phyloP scores from a whole-genome alignment of 2,329 filamentous ascomycete species.

The Aureobasidium namibiae region DNA sequence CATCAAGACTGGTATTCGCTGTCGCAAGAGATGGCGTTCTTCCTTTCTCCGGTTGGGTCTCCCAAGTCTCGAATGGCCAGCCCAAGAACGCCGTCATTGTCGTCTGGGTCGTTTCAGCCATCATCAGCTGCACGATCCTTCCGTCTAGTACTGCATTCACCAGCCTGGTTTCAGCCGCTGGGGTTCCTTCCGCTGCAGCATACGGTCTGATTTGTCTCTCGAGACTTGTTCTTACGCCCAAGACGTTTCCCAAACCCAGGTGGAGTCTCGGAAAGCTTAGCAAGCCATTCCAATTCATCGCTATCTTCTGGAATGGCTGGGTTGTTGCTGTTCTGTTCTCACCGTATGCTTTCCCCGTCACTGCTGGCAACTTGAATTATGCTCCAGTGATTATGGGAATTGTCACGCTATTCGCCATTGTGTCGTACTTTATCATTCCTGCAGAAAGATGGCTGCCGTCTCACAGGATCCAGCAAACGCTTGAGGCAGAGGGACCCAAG shows the following conservation, averaged over 20 bases:
- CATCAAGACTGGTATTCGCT: conserved; percentile 54
- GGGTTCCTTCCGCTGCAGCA: conserved; percentile 33
- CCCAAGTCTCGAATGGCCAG: conserved; percentile 46
- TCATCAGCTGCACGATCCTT: conserved; percentile 52
- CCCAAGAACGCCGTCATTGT: conserved; percentile 53
- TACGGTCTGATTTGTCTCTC: conserved; percentile 38
- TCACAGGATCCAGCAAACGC: conserved; percentile 5
- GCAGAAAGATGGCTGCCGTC: conserved; percentile 30
- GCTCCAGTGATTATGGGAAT: conserved; percentile 31
- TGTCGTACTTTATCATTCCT: conserved; percentile 28
- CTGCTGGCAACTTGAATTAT: conserved; percentile 27
- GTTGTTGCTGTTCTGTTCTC: conserved; percentile 30
- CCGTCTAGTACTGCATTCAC: conserved; percentile 40
- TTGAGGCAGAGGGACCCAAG: conserved; percentile 5
- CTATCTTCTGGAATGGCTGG: conserved; percentile 31
- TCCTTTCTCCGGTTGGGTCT: conserved; percentile 51
- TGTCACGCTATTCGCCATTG: conserved; percentile 30
- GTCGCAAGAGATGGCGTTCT: conserved; percentile 54
- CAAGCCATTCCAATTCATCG: conserved; percentile 29
- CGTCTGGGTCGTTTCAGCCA: conserved; percentile 46
- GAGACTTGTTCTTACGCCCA: conserved; percentile 28
- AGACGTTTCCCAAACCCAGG: conserved; percentile 26
- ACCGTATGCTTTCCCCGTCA: conserved; percentile 30
- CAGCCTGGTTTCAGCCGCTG: conserved; percentile 31
- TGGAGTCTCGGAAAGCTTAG: conserved; percentile 31